Base-by-base conservation (phyloP, 2,329 filamentous ascomycete genomes). In the Dryadomyces quercus-mongolicae region DNA sequence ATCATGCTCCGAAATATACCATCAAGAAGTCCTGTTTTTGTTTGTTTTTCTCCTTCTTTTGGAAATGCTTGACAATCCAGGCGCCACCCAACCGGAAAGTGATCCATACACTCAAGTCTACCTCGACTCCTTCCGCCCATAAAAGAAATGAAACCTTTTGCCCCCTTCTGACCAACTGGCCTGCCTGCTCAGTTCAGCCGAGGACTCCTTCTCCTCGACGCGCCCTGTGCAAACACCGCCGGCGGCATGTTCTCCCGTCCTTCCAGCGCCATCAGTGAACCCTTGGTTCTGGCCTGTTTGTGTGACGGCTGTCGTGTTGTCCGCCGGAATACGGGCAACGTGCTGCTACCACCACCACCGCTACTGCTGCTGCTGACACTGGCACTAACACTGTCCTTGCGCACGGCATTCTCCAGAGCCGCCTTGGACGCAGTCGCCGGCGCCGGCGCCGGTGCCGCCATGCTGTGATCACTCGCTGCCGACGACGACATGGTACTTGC, bases 201-300 rank as follows among this genome's bases (percentile, higher is more conserved):
- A 3, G 78, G 76, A 58, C 78, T 81, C 69, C 80, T 80, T 63
- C 78, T 74, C 65, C 73, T 72, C 54, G 70, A 67, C 31, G 70
- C 57, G 51, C 74, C 73, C 63, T 75, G 68, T 20, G 70, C 68
- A 58, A 76, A 71, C n/a, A 69, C 66, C 51, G 66, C 58, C 8
- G 70, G 69, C 42, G 74, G 72, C 55, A 76, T 57, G 56, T 81
- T 81, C 65, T 81, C 77, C 46, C 74, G 65, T 7, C 76, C 77
- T 49, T 77, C 74, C 0, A 64, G 64, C 46, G 60, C 59, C 16
- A 67, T 57, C 46, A 66, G 36, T 5, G 54, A 50, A 22, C 20
- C 34, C 20, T 47, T 49, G 15, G 63, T 60, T 43, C 59, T 61
- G 60, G 66, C 68, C 57, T 66, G 68, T 54, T 67, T 70, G 5